A percentile compares a stretch with the other conserved stretches of the same genome.
Conservation (phyloP, 192 early-diverging fungal genomes). For the Coemansia sp. region DNA sequence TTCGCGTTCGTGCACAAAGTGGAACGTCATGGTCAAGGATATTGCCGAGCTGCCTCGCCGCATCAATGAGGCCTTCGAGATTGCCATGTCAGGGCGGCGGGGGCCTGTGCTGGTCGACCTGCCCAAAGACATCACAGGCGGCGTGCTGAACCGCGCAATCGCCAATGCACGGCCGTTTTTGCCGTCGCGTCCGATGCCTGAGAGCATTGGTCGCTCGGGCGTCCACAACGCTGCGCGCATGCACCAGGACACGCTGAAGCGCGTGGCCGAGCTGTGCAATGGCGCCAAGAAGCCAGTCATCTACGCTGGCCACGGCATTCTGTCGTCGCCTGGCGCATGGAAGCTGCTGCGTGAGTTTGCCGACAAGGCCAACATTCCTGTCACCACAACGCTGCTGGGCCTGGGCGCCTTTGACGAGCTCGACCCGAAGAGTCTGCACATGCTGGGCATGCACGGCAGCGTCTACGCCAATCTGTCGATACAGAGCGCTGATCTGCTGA, state of each 20-base stretch:
- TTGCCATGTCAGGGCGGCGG: constrained; percentile 91
- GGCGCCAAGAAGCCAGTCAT: constrained; percentile 87
- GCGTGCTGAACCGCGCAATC: constrained; percentile 81
- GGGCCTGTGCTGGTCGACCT: constrained; percentile 97
- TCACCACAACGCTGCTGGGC: constrained; percentile 94
- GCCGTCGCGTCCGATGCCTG: constrained; percentile 65
- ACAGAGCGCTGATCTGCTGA: constrained; percentile 92
- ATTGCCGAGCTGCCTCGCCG: constrained; percentile 93
- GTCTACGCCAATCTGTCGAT: constrained; percentile 98
- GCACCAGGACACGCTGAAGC: constrained; percentile 60
- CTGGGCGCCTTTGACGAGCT: constrained; percentile 92
- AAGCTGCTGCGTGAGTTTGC: constrained; percentile 79
- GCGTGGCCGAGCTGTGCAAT: constrained; percentile 84
- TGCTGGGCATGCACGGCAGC: constrained; percentile 99
- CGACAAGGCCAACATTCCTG: constrained; percentile 87
- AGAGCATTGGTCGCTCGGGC: constrained; percentile 58
- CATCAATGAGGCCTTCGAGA: constrained; percentile 98
- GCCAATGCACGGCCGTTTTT: constrained; percentile 65
- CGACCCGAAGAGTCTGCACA: constrained; percentile 87
- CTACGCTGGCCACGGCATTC: constrained; percentile 93
- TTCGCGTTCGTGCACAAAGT: constrained; percentile 94
- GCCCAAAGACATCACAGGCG: constrained; percentile 97
- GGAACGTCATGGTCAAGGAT: constrained; percentile 99
- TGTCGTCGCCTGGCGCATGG: constrained; percentile 80
- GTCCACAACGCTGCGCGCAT: constrained; percentile 55